phyloP scores from a whole-genome alignment of 495 filamentous ascomycete species.

The Schizothecium vesticola region DNA sequence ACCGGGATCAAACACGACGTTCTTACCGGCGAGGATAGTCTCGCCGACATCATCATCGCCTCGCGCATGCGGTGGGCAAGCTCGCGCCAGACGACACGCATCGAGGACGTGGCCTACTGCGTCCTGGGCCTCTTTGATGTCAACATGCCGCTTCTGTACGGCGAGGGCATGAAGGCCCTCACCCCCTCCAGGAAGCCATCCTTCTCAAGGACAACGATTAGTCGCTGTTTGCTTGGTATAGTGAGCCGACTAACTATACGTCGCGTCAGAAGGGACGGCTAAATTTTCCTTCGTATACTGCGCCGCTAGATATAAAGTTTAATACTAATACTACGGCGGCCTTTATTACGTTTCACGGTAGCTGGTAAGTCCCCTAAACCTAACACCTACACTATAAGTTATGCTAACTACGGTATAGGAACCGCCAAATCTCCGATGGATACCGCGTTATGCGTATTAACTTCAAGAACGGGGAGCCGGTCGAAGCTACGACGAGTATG shows the following conservation, averaged over 20 bases:
- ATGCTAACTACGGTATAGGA: conserved; percentile 22
- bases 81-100: background rate
- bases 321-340: conserved; percentile 33
- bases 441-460: conserved; percentile 43
- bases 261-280: conserved; percentile 40
- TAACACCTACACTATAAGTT: background rate
- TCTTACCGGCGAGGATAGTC: too few relatives aligned
- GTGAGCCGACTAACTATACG: conserved; percentile 21
- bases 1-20: too few relatives aligned
- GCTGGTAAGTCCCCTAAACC: conserved; percentile 41
- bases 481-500: conserved; percentile 32
- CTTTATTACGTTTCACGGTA: conserved; percentile 53
- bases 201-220: too few relatives aligned
- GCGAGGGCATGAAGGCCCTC: background rate
- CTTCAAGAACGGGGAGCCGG: conserved; percentile 43
- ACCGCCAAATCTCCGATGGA: conserved; percentile 38
- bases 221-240: too few relatives aligned
- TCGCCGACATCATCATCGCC: too few relatives aligned
- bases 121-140: background rate
- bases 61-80: background rate
- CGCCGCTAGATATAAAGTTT: conserved; percentile 52
- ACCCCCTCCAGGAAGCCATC: too few relatives aligned
- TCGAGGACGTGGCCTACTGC: background rate
- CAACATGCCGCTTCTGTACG: background rate
- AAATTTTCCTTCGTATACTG: conserved; percentile 50